phyloP scores from a whole-genome alignment of 148 eudicot genomes.

The Persicaria maculosa region DNA sequence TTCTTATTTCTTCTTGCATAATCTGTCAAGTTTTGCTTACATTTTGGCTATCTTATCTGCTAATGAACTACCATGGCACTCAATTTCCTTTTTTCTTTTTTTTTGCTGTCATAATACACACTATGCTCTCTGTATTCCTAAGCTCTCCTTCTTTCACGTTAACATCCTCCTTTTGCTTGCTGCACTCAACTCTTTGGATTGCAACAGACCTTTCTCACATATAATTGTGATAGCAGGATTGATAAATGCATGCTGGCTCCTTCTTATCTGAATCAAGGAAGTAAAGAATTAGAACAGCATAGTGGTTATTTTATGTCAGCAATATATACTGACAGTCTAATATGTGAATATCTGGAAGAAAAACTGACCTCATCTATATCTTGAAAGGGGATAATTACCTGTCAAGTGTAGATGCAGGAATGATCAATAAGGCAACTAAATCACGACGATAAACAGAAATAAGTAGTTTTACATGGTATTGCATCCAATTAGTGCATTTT shows the following conservation, averaged over 20 bases:
- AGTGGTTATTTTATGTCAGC: neutral
- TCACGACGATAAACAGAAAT: neutral
- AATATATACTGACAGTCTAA: slow-evolving; percentile 2
- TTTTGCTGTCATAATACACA: too few relatives aligned
- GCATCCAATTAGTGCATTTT: neutral
- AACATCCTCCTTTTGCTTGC: too few relatives aligned
- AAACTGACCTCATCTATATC: slow-evolving; percentile 82
- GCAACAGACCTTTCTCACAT: too few relatives aligned
- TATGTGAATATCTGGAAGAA: slow-evolving; percentile 12
- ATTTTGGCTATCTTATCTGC: too few relatives aligned
- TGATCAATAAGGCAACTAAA: slow-evolving; percentile 11
- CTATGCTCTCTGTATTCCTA: too few relatives aligned
- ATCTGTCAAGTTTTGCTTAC: too few relatives aligned
- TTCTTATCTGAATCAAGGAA: slow-evolving; percentile 50
- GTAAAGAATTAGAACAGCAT: neutral
- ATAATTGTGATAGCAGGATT: slow-evolving; percentile 92
- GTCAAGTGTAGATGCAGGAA: slow-evolving; percentile 21
- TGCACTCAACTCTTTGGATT: too few relatives aligned
- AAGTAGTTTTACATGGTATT: neutral
- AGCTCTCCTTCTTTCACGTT: too few relatives aligned
- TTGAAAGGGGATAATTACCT: slow-evolving; percentile 84
- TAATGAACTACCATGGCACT: too few relatives aligned
- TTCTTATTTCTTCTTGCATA: too few relatives aligned
- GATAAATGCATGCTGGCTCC: slow-evolving; percentile 93
- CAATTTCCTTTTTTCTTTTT: too few relatives aligned